These are phyloP conservation scores for Sporobolomyces phaffii DNA, from an alignment of 768 basidiomycete species.

Conservation along the genomic window DNA sequence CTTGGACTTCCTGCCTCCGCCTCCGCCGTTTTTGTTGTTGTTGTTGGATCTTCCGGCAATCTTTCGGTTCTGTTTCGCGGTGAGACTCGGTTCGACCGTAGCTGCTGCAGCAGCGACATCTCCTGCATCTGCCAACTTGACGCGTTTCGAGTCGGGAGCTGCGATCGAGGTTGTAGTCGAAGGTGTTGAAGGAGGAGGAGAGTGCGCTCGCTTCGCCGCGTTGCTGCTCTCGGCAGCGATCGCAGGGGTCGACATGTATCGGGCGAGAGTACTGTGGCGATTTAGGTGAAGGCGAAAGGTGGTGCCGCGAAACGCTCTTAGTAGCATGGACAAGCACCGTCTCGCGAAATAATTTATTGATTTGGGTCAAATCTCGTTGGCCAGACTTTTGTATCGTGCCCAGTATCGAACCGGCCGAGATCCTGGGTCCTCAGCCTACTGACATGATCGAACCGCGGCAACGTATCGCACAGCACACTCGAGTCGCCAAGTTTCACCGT, in stretches of 20 bases:
- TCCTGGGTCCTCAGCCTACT: too few relatives aligned
- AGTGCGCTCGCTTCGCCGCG: conserved; percentile 9
- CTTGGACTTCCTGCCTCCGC: conserved; percentile 16
- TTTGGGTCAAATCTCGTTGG: not conserved
- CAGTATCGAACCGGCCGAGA: too few relatives aligned
- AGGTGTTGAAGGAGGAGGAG: conserved; percentile 10
- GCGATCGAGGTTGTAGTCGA: not conserved
- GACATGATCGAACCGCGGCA: too few relatives aligned
- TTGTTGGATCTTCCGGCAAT: conserved; percentile 9
- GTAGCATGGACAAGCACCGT: not conserved
- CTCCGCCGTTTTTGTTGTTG: not conserved
- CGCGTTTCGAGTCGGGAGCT: conserved; percentile 10
- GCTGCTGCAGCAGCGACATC: too few relatives aligned
- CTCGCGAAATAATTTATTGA: not conserved
- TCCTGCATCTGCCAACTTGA: not conserved
- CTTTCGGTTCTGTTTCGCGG: conserved; percentile 8
- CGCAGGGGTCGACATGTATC: not conserved
- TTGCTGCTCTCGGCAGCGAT: not conserved
- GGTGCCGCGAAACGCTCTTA: not conserved
- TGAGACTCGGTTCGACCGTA: not conserved
- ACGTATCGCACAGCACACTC: too few relatives aligned
- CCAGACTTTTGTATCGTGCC: too few relatives aligned
- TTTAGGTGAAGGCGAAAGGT: not conserved
- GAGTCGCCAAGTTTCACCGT: too few relatives aligned
- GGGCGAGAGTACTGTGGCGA: not conserved